A percentile compares a stretch with the other conserved stretches of the same genome.
These are phyloP conservation scores for Penicillium bialowiezense DNA, from an alignment of 495 filamentous ascomycete genomes.

Conservation along the genomic window DNA sequence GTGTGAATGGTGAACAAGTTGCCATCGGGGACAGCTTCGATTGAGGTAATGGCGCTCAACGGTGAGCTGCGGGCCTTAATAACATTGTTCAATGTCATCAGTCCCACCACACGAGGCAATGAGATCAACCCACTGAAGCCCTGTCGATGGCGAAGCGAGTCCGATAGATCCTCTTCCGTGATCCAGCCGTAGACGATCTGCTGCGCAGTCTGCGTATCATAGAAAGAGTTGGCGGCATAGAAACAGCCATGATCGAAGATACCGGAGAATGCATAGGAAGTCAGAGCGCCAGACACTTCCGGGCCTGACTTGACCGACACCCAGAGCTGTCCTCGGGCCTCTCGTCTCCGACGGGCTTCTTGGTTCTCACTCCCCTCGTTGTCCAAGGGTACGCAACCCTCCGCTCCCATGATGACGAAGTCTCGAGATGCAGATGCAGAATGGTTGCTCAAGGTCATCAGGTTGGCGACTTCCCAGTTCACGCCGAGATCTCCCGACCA, in stretches of 20 bases:
- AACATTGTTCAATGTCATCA: constrained; percentile 28
- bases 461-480: constrained; percentile 58
- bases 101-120: constrained; percentile 24
- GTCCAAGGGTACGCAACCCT: constrained; percentile 34
- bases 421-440: constrained; percentile 37
- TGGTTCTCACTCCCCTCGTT: not conserved
- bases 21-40: constrained; percentile 20
- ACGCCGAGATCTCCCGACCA: constrained; percentile 51
- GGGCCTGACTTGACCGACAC: constrained; percentile 26
- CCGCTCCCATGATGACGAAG: constrained; percentile 49
- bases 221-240: constrained; percentile 41
- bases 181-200: constrained; percentile 38
- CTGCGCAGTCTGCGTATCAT: constrained; percentile 27
- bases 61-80: constrained; percentile 28
- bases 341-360: constrained; percentile 20
- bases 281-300: constrained; percentile 6
- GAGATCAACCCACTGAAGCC: constrained; percentile 43
- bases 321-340: constrained; percentile 32
- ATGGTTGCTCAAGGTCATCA: constrained; percentile 41
- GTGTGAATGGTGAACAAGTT: constrained; percentile 33
- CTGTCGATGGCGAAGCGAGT: constrained; percentile 31
- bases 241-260: constrained; percentile 38
- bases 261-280: constrained; percentile 28
- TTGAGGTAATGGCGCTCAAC: constrained; percentile 32
- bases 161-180: constrained; percentile 37